Conservation (phyloP, 108 stramenopile genomes). For the Nitzschia sp. region DNA sequence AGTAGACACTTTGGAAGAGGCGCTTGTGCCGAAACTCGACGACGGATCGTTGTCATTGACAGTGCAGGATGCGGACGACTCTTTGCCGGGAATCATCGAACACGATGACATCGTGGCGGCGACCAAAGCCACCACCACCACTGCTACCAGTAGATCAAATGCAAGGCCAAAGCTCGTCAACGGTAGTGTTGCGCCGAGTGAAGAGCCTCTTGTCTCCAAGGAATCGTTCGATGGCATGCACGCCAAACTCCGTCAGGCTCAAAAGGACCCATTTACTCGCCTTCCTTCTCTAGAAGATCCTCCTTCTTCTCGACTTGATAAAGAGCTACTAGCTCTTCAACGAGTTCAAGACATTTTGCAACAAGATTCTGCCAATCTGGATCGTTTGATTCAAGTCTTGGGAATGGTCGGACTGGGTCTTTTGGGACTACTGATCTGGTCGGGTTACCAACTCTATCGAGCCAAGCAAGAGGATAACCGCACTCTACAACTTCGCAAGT, state of each 20-base stretch:
- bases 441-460: constrained; percentile 18
- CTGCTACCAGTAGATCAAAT: too few relatives aligned
- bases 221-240: background rate
- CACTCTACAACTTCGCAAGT: background rate
- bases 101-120: background rate
- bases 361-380: constrained; percentile 19
- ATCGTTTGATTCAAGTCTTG: constrained; percentile 6
- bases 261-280: background rate
- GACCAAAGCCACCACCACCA: background rate
- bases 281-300: background rate
- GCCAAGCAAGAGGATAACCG: background rate
- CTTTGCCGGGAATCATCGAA: background rate
- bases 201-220: background rate
- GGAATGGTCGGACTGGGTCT: constrained; percentile 4
- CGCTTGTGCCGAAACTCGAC: constrained; percentile 7
- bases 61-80: background rate
- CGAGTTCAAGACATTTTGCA: constrained; percentile 15
- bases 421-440: constrained; percentile 16
- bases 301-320: background rate
- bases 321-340: constrained; percentile 8
- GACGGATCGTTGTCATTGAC: background rate
- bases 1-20: background rate
- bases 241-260: background rate
- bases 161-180: too few relatives aligned
- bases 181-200: too few relatives aligned